Base-by-base conservation (phyloP, 202 grass and related monocot genomes). In the Zoysia matrella region DNA sequence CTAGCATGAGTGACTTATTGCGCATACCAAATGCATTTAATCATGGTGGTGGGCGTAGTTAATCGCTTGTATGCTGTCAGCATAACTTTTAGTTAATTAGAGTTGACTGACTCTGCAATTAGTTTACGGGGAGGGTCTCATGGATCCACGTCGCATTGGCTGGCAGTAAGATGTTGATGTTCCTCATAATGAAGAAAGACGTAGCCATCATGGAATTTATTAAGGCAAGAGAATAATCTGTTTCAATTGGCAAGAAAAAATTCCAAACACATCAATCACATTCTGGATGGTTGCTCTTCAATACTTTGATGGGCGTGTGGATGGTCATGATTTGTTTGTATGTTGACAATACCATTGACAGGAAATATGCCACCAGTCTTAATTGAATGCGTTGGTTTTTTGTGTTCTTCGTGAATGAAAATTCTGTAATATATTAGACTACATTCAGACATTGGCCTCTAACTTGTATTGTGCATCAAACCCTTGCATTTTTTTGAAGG, bases 11-110 rank as follows among this genome's bases (percentile, higher is more conserved):
- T 57, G 54, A 42, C 69, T 64, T 40, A 42, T 75, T 65, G 78
- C 15, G 15, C 69, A 83, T 79, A 68, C 74, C 79, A 83, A 74
- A 86, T 73, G 70, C 80, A 65, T 74, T 90, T 18, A 79, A 66
- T 55, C 30, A 46, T 22, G 22, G 22, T 65, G 70, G 74, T 83
- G 79, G 75, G 48, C 71, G 66, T 69, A 82, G 56, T 80, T 41
- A 79, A 56, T 65, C 70, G 18, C 71, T 74, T 22, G 22, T 65
- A 68, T 74, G 78, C 42, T 65, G 56, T 63, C 73, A n/a, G 14
- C 44, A 75, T 14, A 47, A 61, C 83, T 73, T 72, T 14, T 53
- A 43, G 60, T 73, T 86, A 77, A 86, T 86, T 74, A 80, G 51
- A 79, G 83, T 86, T 90, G 83, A 80, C 84, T 83, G 69, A 51